Conservation (phyloP, 352 stramenopile genomes). For the Globisporangium mamillatum region DNA sequence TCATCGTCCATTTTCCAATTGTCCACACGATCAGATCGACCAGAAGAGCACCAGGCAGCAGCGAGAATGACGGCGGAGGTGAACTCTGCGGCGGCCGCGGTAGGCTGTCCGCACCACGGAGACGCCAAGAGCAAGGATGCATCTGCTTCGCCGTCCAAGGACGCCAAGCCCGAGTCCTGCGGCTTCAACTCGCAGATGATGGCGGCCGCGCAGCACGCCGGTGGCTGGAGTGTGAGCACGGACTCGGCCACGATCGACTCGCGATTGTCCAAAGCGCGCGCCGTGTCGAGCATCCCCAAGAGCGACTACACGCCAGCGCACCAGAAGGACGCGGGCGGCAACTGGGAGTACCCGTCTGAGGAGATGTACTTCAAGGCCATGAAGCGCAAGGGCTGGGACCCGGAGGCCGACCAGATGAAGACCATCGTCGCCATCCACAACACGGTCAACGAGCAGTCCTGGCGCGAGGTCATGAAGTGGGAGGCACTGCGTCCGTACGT, state of each 20-base stretch:
- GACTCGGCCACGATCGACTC: conserved; percentile 20
- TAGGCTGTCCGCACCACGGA: conserved; percentile 41
- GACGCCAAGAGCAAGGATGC: conserved; percentile 14
- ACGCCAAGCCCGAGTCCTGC: conserved; percentile 18
- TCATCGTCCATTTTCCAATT: background rate
- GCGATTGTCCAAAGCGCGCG: conserved; percentile 80
- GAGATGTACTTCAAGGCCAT: conserved; percentile 98
- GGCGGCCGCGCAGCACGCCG: conserved; percentile 40
- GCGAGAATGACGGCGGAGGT: conserved; percentile 63
- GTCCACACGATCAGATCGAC: conserved; percentile 2
- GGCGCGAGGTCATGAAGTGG: conserved; percentile 91
- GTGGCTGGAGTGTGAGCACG: conserved; percentile 32
- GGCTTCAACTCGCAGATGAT: conserved; percentile 69
- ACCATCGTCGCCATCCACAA: conserved; percentile 98
- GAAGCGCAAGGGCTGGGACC: conserved; percentile 95
- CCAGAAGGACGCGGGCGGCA: conserved; percentile 43
- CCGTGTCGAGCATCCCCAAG: conserved; percentile 95
- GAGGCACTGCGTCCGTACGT: conserved; percentile 72
- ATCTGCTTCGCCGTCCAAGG: background rate
- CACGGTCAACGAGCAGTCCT: conserved; percentile 96
- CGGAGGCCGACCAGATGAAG: conserved; percentile 90
- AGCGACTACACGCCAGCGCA: conserved; percentile 72
- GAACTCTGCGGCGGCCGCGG: conserved; percentile 52
- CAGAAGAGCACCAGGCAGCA: background rate
- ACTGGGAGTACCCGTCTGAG: conserved; percentile 97